phyloP scores from a whole-genome alignment of 495 filamentous ascomycete genomes.

The Hypoxylon crocopeplum region DNA sequence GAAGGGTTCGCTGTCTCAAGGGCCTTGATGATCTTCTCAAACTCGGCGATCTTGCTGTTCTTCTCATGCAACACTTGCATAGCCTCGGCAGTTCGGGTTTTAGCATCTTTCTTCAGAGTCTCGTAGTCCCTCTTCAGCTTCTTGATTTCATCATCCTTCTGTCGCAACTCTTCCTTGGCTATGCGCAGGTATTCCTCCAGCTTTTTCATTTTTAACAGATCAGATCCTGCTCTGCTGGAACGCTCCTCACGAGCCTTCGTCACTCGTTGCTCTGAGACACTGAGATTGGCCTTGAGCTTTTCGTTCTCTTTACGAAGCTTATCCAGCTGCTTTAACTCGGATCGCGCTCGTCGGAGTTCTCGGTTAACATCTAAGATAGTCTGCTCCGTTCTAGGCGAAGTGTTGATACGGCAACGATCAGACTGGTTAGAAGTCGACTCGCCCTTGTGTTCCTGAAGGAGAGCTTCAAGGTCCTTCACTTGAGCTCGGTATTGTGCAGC shows the following conservation, averaged over 20 bases:
- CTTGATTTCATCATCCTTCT: conserved; percentile 60
- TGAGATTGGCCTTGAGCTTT: conserved; percentile 53
- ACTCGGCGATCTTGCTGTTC: conserved; percentile 66
- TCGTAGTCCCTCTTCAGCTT: conserved; percentile 60
- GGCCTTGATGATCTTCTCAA: conserved; percentile 40
- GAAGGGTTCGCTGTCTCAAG: conserved; percentile 23
- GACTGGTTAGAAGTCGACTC: conserved; percentile 36
- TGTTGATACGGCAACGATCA: conserved; percentile 33
- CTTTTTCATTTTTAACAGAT: conserved; percentile 47
- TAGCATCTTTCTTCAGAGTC: conserved; percentile 66
- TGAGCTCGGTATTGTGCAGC: conserved; percentile 71
- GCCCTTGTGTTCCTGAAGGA: conserved; percentile 57
- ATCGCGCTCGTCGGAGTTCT: conserved; percentile 54
- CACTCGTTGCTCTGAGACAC: conserved; percentile 52
- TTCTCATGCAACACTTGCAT: conserved; percentile 67
- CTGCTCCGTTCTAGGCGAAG: conserved; percentile 55
- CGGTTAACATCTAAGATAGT: conserved; percentile 53
- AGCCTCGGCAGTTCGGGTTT: conserved; percentile 58
- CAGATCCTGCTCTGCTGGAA: conserved; percentile 46
- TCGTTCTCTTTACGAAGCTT: conserved; percentile 57
- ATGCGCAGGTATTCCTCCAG: conserved; percentile 51
- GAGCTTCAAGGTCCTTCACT: conserved; percentile 64
- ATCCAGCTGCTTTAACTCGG: conserved; percentile 58
- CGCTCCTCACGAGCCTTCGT: conserved; percentile 55
- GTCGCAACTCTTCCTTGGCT: conserved; percentile 48